phyloP scores from a whole-genome alignment of 305 asterid species.

The Nicotiana rustica region DNA sequence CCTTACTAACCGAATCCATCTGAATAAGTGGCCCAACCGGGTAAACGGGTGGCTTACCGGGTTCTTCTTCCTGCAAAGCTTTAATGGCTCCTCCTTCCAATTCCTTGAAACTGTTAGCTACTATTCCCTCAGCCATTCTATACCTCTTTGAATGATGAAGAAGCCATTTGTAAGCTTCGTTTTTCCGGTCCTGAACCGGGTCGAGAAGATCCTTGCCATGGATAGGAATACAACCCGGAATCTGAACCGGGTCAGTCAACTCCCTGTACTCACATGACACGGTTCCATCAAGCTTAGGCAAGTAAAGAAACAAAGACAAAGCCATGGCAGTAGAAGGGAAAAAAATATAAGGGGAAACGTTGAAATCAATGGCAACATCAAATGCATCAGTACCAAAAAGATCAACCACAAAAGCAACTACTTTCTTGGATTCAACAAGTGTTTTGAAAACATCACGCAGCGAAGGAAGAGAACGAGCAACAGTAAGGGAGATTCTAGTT shows the following conservation, averaged over 20 bases:
- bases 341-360: conserved; percentile 63
- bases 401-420: conserved; percentile 75
- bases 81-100: conserved; percentile 68
- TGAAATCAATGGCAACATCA: conserved; percentile 61
- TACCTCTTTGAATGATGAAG: conserved; percentile 64
- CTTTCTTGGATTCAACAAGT: conserved; percentile 33
- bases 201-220: conserved; percentile 68
- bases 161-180: conserved; percentile 71
- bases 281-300: conserved; percentile 60
- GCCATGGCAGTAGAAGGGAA: conserved; percentile 69
- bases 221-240: conserved; percentile 78
- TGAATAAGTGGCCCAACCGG: conserved; percentile 75
- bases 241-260: conserved; percentile 53
- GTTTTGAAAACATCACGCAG: conserved; percentile 47
- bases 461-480: conserved; percentile 65
- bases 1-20: conserved; percentile 36
- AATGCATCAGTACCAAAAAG: conserved; percentile 84
- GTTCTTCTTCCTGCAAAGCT: conserved; percentile 39
- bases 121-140: conserved; percentile 66
- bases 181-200: conserved; percentile 75
- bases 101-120: conserved; percentile 68
- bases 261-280: conserved; percentile 62
- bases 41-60: conserved; percentile 56
- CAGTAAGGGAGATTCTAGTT: conserved; percentile 65
- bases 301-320: conserved; percentile 56